Evolutionary conservation across 768 basidiomycete genomes (phyloP), one percentile per base, ranked within the genome.

Genomic region (Mycena kentingensis): DNA sequence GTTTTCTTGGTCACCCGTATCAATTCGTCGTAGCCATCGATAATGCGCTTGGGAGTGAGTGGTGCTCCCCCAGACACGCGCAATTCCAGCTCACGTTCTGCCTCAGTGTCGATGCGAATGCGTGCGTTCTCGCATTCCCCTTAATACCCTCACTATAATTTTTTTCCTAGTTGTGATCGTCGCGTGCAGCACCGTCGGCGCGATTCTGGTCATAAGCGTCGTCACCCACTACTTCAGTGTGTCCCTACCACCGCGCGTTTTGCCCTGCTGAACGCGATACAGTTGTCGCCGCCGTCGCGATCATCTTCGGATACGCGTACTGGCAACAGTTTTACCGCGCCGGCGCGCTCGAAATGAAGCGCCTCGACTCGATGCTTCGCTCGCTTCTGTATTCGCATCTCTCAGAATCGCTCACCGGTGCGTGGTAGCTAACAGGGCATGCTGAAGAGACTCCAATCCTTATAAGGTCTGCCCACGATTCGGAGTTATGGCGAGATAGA

Each of bases 381-480:
- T 87, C 85, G 1, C 67, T 85, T 8, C 75, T 92, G 5, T 91
- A 92, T 64, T 79, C 87, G 0, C 87, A 89, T 61, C 87, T 91
- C 63, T 82, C 85, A 0, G 90, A 91, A 66, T 87, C 84, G 2
- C 71, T 92, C 3, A 83, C 83, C 11, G 62, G 88, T 73, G 49
- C 18, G 54, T 37, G n/a, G 8, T 13, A 8, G 44, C 5, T 18
- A 26, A 24, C 36, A 22, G n/a, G n/a, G 15, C 21, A 36, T 39
- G 24, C 46, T 26, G 35, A 22, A 12, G 13, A 18, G 2, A n/a
- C 0, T 18, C 50, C 7, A 15, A 15, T 7, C 15, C 7, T 31
- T 27, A 10, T 7, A 15, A 73, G 72, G 88, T 12, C 71, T 85
- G 18, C 75, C 82, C 0, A 89, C 86, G 3, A 81, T 90, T 34